phyloP scores from a whole-genome alignment of 768 basidiomycete species.

The Tulasnella sp. region DNA sequence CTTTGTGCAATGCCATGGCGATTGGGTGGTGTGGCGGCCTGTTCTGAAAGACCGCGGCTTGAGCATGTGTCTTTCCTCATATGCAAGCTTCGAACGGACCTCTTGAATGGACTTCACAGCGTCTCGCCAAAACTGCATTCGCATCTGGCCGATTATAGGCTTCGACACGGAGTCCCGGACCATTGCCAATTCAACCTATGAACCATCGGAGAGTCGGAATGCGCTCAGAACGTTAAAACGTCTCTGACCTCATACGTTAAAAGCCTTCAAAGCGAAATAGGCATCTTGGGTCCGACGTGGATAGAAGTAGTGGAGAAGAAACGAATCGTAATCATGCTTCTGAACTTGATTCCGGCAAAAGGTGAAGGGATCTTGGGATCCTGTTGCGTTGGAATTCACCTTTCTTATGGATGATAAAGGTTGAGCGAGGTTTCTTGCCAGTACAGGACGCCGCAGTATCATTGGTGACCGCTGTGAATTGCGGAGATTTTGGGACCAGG shows the following conservation, averaged over 20 bases:
- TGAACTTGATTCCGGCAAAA: conserved; percentile 65
- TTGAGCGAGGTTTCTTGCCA: too few species aligned
- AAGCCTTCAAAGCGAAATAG: conserved; percentile 72
- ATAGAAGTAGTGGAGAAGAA: conserved; percentile 57
- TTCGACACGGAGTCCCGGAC: conserved; percentile 69
- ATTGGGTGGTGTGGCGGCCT: conserved; percentile 73
- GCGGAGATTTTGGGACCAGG: too few species aligned
- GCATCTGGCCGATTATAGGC: conserved; percentile 63
- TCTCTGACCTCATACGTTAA: conserved; percentile 45
- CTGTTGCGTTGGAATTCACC: too few species aligned
- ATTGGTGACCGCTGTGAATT: too few species aligned
- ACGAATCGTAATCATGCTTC: conserved; percentile 76
- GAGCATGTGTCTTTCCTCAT: background rate
- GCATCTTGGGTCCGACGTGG: conserved; percentile 52
- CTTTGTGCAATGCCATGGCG: conserved; percentile 56
- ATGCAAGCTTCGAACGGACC: conserved; percentile 32
- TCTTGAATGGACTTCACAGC: conserved; percentile 55
- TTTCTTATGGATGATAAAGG: too few species aligned
- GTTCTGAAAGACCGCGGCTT: conserved; percentile 36
- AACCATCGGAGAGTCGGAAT: background rate
- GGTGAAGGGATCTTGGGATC: background rate
- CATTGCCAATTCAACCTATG: conserved; percentile 63
- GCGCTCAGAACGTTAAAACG: background rate
- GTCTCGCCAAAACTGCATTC: conserved; percentile 82
- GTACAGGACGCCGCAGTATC: too few species aligned